A percentile compares a stretch with the other conserved stretches of the same genome.
These are phyloP conservation scores for Nicotiana tabacum DNA, from an alignment of 257 asterid genomes.

Conservation along the genomic window DNA sequence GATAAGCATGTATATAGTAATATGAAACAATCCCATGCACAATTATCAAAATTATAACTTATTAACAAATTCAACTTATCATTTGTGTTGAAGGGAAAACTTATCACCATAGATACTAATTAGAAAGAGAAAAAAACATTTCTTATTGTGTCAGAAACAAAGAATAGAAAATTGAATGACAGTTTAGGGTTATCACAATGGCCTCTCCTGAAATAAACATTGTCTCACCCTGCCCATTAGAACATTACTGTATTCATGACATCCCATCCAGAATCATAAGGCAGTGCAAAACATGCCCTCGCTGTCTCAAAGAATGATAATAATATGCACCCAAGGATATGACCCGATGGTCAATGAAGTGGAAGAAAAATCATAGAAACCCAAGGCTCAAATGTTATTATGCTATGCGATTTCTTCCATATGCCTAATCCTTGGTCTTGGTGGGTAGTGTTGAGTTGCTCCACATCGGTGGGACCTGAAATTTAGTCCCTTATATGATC, in stretches of 20 bases:
- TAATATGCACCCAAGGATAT: too few relatives aligned
- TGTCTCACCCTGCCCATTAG: not conserved
- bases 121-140: not conserved
- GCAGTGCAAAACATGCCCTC: not conserved
- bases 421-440: not conserved
- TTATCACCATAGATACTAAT: not conserved
- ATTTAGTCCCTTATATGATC: too few relatives aligned
- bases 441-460: too few relatives aligned
- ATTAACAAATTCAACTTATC: not conserved
- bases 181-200: not conserved
- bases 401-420: not conserved
- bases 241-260: not conserved
- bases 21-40: constrained; percentile 3
- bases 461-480: too few relatives aligned
- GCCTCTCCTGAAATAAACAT: constrained; percentile 1
- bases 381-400: not conserved
- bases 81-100: not conserved
- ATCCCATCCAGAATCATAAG: not conserved
- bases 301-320: not conserved
- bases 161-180: not conserved
- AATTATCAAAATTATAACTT: not conserved
- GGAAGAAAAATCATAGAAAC: not conserved
- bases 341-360: not conserved
- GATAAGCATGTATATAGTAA: constrained; percentile 1
- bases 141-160: not conserved